Base-by-base conservation (phyloP, 257 asterid genomes). In the Parsonsia alboflavescens region DNA sequence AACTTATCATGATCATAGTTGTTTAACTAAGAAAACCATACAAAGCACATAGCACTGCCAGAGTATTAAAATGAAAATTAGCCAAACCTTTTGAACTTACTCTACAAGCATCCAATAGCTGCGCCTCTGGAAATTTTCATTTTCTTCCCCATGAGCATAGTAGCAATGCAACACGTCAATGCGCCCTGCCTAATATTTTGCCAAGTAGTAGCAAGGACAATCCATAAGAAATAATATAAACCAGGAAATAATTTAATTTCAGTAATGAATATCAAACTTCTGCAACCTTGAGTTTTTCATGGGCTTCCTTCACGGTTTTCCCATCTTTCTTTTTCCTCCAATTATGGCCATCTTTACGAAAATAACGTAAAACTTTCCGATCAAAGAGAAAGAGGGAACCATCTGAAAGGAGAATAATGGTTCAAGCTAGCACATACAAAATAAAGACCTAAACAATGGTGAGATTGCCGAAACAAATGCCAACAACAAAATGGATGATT, bases 21-120 rank as follows among this genome's bases (percentile, higher is more conserved):
- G 46, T 62, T 62, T 62, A 17, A 39, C 30, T 16, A 11, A 33
- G 11, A 6, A 62, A 63, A 63, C 45, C 68, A 17, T 39, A 11
- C 46, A 16, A 59, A 17, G 49, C 17, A 6, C 2, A 33, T 7
- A 73, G 61, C 61, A 62, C 50, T 15, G 17, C 15, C 15, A 28
- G 21, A 19, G 22, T 16, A 46, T 24, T 5, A 24, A 59, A 12
- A 52, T 22, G 33, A 19, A 48, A 42, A 30, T 28, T 33, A 28
- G 52, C 44, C 64, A 28, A 48, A 70, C 66, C 46, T 65, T 68
- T 53, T 28, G 66, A 78, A 85, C 97, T 81, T 84, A 93, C 97
- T 91, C 97, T 85, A 89, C 98, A 73, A 93, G 98, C 97, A 93
- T 84, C 98, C 98, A 93, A 77, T 91, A 93, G 87, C 96, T 86